Percentiles rank a stretch among this genome's conserved stretches.
Conservation (phyloP, 805 yeast genomes). For the Wickerhamia fluorescens region DNA sequence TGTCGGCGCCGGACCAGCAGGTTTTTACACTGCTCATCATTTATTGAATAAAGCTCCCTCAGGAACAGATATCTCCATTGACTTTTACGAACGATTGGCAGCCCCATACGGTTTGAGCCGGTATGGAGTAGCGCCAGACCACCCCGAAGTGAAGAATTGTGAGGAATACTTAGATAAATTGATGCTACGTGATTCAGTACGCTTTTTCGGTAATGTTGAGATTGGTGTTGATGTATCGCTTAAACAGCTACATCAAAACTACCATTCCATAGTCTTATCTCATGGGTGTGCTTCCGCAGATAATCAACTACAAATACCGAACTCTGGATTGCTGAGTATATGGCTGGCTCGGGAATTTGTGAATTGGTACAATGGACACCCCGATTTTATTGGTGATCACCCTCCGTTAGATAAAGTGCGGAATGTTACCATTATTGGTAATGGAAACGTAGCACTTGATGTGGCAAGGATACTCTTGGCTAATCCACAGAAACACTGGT, state of each 20-base stretch:
- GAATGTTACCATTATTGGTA: slow-evolving; percentile 80
- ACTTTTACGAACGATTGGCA: slow-evolving; percentile 77
- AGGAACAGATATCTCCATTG: slow-evolving; percentile 37
- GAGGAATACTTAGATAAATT: slow-evolving; percentile 61
- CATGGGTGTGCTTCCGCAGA: slow-evolving; percentile 69
- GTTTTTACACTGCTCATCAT: slow-evolving; percentile 81
- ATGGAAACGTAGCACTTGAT: slow-evolving; percentile 94
- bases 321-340: slow-evolving; percentile 58
- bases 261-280: slow-evolving; percentile 70
- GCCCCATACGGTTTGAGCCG: slow-evolving; percentile 89
- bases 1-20: slow-evolving; percentile 95
- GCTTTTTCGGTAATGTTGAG: slow-evolving; percentile 63
- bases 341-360: slow-evolving; percentile 80
- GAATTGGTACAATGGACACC: slow-evolving; percentile 94
- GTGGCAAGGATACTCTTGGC: slow-evolving; percentile 74
- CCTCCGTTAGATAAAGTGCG: slow-evolving; percentile 52
- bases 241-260: slow-evolving; percentile 41
- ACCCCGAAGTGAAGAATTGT: slow-evolving; percentile 90
- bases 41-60: slow-evolving; percentile 44
- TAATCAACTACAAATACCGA: slow-evolving; percentile 46
- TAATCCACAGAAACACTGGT: slow-evolving; percentile 48
- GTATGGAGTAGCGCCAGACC: slow-evolving; percentile 99
- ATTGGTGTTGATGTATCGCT: slow-evolving; percentile 61
- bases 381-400: slow-evolving; percentile 33
- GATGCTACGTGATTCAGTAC: slow-evolving; percentile 23